Conservation (phyloP, 805 yeast genomes). For the Barnettozyma pratensis region DNA sequence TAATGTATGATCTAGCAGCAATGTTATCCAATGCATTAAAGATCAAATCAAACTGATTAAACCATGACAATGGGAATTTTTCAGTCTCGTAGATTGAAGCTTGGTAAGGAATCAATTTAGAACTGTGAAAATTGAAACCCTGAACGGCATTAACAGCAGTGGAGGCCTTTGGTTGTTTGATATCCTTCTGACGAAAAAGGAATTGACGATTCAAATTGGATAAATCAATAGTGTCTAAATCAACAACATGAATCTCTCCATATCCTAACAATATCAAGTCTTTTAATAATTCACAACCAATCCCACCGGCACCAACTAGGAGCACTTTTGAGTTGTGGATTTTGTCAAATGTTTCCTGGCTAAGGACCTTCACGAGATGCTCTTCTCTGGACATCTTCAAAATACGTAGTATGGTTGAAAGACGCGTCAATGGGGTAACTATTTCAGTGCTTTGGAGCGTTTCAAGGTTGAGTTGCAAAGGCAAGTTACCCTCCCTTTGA, state of each 20-base stretch:
- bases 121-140: slow-evolving; percentile 54
- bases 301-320: slow-evolving; percentile 95
- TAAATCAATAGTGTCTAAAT: slow-evolving; percentile 89
- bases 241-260: slow-evolving; percentile 89
- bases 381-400: slow-evolving; percentile 14
- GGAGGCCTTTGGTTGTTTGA: slow-evolving; percentile 78
- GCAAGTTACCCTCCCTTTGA: too few relatives aligned
- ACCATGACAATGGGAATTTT: slow-evolving; percentile 73
- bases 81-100: slow-evolving; percentile 81
- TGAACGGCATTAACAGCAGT: slow-evolving; percentile 84
- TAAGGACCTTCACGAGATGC: slow-evolving; percentile 15
- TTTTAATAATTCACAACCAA: slow-evolving; percentile 88
- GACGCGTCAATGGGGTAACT: not conserved
- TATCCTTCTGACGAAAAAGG: slow-evolving; percentile 82
- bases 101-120: slow-evolving; percentile 72
- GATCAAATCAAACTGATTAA: slow-evolving; percentile 65
- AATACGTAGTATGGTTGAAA: not conserved
- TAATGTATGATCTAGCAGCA: slow-evolving; percentile 89
- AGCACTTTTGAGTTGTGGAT: slow-evolving; percentile 47
- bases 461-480: too few relatives aligned
- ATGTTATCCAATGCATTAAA: slow-evolving; percentile 93
- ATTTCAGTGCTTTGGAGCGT: too few relatives aligned
- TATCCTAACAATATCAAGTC: slow-evolving; percentile 74
- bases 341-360: slow-evolving; percentile 8
- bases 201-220: slow-evolving; percentile 93